phyloP scores from a whole-genome alignment of 2,329 filamentous ascomycete genomes.

The Ciborinia camelliae region DNA sequence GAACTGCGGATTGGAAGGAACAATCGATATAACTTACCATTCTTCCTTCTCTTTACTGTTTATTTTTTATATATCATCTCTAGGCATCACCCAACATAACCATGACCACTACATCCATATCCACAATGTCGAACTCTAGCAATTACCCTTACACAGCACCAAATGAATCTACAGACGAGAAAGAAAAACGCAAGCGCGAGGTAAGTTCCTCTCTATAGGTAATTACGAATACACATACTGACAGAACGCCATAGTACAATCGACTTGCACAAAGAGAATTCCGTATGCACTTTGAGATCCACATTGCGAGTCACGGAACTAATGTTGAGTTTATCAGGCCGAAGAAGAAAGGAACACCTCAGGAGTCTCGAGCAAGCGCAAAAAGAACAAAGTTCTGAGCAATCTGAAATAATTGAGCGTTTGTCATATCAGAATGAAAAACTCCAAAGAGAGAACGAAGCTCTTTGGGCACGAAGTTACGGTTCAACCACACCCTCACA shows the following conservation, averaged over 20 bases:
- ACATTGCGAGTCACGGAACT: constrained; percentile 16
- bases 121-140: constrained; percentile 26
- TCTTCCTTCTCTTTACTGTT: not conserved
- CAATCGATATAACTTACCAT: constrained; percentile 19
- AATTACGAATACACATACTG: not conserved
- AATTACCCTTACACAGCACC: constrained; percentile 29
- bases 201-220: constrained; percentile 24
- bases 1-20: constrained; percentile 17
- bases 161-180: constrained; percentile 36
- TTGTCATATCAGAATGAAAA: constrained; percentile 42
- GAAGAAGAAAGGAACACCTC: constrained; percentile 44
- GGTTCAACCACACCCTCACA: constrained; percentile 37
- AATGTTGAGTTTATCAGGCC: constrained; percentile 36
- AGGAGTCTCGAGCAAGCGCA: constrained; percentile 44
- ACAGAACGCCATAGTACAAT: constrained; percentile 37
- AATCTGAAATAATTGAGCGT: constrained; percentile 43
- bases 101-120: constrained; percentile 29
- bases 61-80: constrained; percentile 17
- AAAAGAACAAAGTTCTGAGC: constrained; percentile 40
- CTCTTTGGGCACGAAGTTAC: constrained; percentile 39
- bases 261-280: constrained; percentile 45
- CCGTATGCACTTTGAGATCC: constrained; percentile 36
- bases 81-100: constrained; percentile 13
- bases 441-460: constrained; percentile 42
- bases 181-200: constrained; percentile 40